Base-by-base conservation (phyloP, 192 early-diverging fungal species). In the Linnemannia zychae region DNA sequence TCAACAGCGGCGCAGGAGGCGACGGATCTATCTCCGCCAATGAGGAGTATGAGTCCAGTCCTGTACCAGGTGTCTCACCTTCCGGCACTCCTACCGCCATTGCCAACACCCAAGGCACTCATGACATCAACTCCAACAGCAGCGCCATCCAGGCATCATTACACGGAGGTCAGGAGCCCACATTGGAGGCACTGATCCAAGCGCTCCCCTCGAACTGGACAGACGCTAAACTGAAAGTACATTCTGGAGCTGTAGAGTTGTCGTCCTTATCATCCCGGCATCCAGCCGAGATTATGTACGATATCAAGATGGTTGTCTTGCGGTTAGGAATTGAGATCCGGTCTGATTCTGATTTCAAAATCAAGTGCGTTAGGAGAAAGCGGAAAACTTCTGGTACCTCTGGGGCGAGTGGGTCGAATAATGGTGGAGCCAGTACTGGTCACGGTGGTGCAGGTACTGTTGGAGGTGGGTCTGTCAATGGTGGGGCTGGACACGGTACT, bases 211-310 rank as follows among this genome's bases (percentile, higher is more conserved):
- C 75, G 18, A 75, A 85, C 63, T 85, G 83, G 83, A 79, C 77
- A 40, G 87, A 92, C 67, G 83, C 89, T 40, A 93, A 95, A 69
- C 91, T 96, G 74, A 92, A 92, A 33, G 90, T 92, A 31, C 93
- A 95, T 72, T 93, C 94, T 57, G 95, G 95, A 47, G 95, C 93
- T 24, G 93, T 96, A 0, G 94, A 95, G 57, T 88, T 93, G 22
- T 89, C 91, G 48, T 94, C 94, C 11, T 84, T 96, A 53, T 94
- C 94, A 24, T 89, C 91, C 31, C 78, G 91, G 38, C 84, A 91
- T 31, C 95, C 95, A 1, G 90, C 91, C 9, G 93, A 94, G 75
- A 87, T 96, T 46, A 92, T 95, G 74, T 90, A 88, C 40, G 90
- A 93, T 13, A 91, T 96, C 46, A 92, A 93, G 71, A 90, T 91